phyloP scores from a whole-genome alignment of 2,329 filamentous ascomycete species.

The Thelonectria blattea region DNA sequence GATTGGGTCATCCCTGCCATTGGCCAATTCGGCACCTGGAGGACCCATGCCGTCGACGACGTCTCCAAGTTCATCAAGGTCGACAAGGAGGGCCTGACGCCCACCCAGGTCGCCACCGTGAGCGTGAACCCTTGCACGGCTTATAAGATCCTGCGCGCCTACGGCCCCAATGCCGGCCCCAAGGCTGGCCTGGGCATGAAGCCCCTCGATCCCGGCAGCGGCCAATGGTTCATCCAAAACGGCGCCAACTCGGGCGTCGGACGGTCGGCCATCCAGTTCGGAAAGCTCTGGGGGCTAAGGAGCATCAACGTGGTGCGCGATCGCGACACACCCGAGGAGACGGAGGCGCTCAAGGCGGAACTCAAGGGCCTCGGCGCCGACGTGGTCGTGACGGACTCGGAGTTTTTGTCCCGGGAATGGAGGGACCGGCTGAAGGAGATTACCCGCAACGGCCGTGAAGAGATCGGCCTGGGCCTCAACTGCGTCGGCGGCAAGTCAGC shows the following conservation, averaged over 20 bases:
- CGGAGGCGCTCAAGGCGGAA: slow-evolving; percentile 62
- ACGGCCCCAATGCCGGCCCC: slow-evolving; percentile 58
- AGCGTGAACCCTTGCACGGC: slow-evolving; percentile 93
- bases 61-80: slow-evolving; percentile 68
- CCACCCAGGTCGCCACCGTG: slow-evolving; percentile 84
- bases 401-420: slow-evolving; percentile 66
- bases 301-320: slow-evolving; percentile 89
- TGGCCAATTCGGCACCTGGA: slow-evolving; percentile 90
- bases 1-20: slow-evolving; percentile 93
- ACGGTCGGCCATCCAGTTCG: slow-evolving; percentile 88
- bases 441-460: slow-evolving; percentile 74
- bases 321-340: slow-evolving; percentile 68
- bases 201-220: slow-evolving; percentile 53
- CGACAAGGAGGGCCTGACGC: slow-evolving; percentile 71
- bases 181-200: slow-evolving; percentile 53
- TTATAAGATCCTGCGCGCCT: slow-evolving; percentile 90
- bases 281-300: slow-evolving; percentile 82
- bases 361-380: slow-evolving; percentile 61
- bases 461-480: slow-evolving; percentile 81
- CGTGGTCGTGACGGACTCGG: slow-evolving; percentile 61
- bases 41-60: slow-evolving; percentile 81
- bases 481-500: slow-evolving; percentile 92
- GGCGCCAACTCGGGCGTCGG: slow-evolving; percentile 95
- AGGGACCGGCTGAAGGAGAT: slow-evolving; percentile 64
- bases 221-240: slow-evolving; percentile 97